A percentile compares a stretch with the other conserved stretches of the same genome.
These are phyloP conservation scores for Viola pubescens DNA, from an alignment of 441 rosid species.

Conservation along the genomic window DNA sequence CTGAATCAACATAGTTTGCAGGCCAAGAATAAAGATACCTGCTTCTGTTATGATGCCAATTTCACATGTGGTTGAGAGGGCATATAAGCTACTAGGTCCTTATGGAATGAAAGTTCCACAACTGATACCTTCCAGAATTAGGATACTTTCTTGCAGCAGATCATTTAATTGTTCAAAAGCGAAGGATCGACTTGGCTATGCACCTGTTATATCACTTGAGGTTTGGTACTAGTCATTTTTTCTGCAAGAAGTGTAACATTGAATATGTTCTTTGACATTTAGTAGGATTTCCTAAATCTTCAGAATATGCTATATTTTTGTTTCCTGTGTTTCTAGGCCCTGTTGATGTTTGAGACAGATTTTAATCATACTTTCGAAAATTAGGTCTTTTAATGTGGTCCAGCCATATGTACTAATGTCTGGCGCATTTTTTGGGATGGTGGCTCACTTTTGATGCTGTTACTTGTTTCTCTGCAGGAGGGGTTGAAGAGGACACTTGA, in stretches of 20 bases:
- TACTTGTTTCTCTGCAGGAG: conserved; percentile 43
- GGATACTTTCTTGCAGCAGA: conserved; percentile 76
- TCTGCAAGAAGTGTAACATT: neutral
- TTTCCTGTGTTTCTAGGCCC: too few species aligned
- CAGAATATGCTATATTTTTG: too few species aligned
- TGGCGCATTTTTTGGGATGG: too few species aligned
- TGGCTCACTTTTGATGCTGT: conserved; percentile 7
- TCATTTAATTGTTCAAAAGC: conserved; percentile 75
- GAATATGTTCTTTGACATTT: too few species aligned
- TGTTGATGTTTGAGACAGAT: too few species aligned
- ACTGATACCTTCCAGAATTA: conserved; percentile 86
- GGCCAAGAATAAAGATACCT: conserved; percentile 87
- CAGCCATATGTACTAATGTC: too few species aligned
- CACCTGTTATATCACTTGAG: conserved; percentile 74
- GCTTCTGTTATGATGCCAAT: conserved; percentile 73
- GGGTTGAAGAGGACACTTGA: conserved; percentile 68
- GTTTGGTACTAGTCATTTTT: conserved; percentile 27
- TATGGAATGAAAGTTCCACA: conserved; percentile 92
- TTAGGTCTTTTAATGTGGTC: too few species aligned
- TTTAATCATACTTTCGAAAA: too few species aligned
- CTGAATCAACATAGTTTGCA: conserved; percentile 35
- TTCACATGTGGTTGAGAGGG: conserved; percentile 63
- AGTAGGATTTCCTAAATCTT: too few species aligned
- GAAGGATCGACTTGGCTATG: conserved; percentile 65
- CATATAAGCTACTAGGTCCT: conserved; percentile 60